These are phyloP conservation scores for Oemleria cerasiformis DNA, from an alignment of 306 rosid species.

Conservation along the genomic window DNA sequence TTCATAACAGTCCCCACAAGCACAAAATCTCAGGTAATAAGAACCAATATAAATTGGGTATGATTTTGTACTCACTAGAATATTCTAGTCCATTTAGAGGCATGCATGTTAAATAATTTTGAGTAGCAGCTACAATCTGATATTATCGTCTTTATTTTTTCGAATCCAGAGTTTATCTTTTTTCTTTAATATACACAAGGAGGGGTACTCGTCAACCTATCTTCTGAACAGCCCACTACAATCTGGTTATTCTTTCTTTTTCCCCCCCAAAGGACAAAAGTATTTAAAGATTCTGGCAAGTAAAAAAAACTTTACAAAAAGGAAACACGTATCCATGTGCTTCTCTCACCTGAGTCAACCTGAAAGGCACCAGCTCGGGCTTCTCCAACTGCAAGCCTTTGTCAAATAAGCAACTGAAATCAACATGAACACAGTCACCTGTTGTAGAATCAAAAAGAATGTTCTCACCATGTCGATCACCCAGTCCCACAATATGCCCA, in stretches of 20 bases:
- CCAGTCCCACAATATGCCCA: constrained; percentile 96
- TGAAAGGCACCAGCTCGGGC: constrained; percentile 96
- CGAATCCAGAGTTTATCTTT: background rate
- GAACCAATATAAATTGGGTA: constrained; percentile 10
- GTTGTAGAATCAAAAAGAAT: constrained; percentile 93
- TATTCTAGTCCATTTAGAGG: background rate
- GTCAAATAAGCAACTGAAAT: constrained; percentile 97
- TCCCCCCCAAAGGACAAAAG: too few relatives aligned
- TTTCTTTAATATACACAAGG: background rate
- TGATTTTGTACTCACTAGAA: background rate
- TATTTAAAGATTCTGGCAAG: background rate
- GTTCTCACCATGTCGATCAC: constrained; percentile 96
- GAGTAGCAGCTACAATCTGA: background rate
- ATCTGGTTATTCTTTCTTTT: background rate
- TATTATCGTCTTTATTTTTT: background rate
- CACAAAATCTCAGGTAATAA: constrained; percentile 19
- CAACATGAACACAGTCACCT: constrained; percentile 97
- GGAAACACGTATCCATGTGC: constrained; percentile 1
- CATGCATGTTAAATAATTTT: constrained; percentile 12
- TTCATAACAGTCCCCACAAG: constrained; percentile 31
- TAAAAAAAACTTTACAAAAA: background rate
- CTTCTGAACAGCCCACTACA: background rate
- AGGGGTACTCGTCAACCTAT: background rate
- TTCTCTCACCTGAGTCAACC: constrained; percentile 86
- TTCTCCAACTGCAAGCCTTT: constrained; percentile 95